Base-by-base conservation (phyloP, 1,284 basidiomycete species). In the Cryptococcus maquisensis region DNA sequence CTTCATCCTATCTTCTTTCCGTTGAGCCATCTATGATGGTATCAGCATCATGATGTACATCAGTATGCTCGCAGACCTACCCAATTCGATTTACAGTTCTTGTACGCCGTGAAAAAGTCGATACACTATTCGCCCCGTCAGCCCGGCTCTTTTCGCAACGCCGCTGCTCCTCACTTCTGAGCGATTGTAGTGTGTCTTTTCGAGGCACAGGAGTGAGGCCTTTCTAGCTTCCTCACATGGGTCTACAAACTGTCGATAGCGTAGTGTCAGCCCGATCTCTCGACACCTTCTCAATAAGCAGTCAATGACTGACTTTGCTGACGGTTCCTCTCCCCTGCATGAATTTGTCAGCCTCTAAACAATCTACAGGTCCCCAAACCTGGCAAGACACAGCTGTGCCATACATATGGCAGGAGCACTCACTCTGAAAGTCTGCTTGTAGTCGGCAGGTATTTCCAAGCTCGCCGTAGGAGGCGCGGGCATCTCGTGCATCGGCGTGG, bases 61-160 rank as follows among this genome's bases (percentile, higher is more conserved):
- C 15, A 15, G 21, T 20, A 24, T 9, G 24, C 26, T 47, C 23
- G 12, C 5, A 35, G 23, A 59, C 71, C 44, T 44, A 74, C 72
- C 73, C 73, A 76, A 61, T 69, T 72, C 44, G 64, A 67, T 57
- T 76, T 76, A 61, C 75, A 76, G 52, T 74, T 73, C 51, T 71
- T 56, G 56, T 77, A 77, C 20, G 70, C 73, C 49, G 65, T 62
- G 57, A 77, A 77, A 60, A 71, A 77, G 44, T 74, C 69, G 55
- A 71, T 64, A 56, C 75, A 76, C 74, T 75, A 47, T 21, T 18
- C 12, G 36, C 18, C 42, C 10, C n/a, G 48, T 54, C 20, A 40
- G 16, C 41, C 21, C 13, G 15, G 24, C n/a, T 40, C 20, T n/a
- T 52, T 51, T 32, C 38, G 40, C 36, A n/a, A 12, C 3, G 13